Conservation (phyloP, 2,329 filamentous ascomycete genomes). For the Botrytis elliptica region DNA sequence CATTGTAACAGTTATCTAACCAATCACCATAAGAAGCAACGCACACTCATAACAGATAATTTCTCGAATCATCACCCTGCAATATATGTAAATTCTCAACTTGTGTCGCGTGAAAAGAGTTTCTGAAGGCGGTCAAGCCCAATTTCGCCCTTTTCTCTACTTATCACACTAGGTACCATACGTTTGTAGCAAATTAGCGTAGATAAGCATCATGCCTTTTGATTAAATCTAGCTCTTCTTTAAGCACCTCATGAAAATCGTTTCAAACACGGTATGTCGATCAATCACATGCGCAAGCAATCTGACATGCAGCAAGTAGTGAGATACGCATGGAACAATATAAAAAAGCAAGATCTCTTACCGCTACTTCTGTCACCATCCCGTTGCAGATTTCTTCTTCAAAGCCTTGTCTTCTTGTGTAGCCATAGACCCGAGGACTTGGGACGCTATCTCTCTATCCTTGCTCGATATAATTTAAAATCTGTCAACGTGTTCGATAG, state of each 20-base stretch:
- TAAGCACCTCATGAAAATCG: not conserved
- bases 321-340: not conserved
- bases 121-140: not conserved
- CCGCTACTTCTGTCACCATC: not conserved
- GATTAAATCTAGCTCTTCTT: not conserved
- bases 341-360: not conserved
- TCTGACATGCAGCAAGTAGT: not conserved
- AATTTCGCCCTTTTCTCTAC: not conserved
- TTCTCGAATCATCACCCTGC: not conserved
- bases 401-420: not conserved
- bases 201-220: not conserved
- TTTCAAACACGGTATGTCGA: not conserved
- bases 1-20: not conserved
- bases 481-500: not conserved
- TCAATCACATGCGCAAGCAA: not conserved
- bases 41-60: not conserved
- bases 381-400: not conserved
- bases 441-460: not conserved
- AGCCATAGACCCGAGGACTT: not conserved
- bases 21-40: not conserved
- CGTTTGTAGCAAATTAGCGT: not conserved
- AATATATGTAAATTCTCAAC: not conserved
- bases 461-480: not conserved
- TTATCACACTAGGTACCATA: too few species aligned
- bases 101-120: not conserved